Conservation (phyloP, 345 rosid species). For the Melaleuca alternifolia region DNA sequence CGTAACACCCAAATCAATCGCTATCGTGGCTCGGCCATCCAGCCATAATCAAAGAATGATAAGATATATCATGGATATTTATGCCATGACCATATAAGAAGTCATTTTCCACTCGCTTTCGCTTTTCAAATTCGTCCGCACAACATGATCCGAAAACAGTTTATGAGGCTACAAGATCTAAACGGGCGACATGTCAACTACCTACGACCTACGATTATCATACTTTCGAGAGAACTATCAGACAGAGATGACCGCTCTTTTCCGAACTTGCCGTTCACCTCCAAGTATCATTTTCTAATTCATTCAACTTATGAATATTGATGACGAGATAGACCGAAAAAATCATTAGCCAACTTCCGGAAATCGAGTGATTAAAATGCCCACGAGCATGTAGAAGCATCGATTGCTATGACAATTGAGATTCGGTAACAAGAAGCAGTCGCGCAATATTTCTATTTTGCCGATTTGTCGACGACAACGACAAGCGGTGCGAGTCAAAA, state of each 20-base stretch:
- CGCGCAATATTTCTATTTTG: neutral
- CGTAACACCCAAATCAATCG: neutral
- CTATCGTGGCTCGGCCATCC: neutral
- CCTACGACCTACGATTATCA: neutral
- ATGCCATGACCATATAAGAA: neutral
- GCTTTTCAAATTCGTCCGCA: neutral
- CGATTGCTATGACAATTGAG: neutral
- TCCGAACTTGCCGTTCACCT: neutral
- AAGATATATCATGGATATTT: too few species aligned
- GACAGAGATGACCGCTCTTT: neutral
- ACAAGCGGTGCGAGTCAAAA: neutral
- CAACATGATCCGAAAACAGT: rapidly evolving
- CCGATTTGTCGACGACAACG: neutral
- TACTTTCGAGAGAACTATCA: neutral
- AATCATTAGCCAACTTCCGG: neutral
- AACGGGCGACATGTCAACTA: rapidly evolving
- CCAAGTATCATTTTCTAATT: neutral
- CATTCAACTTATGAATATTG: neutral
- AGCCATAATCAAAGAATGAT: neutral
- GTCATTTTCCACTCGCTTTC: neutral
- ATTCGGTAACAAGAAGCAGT: neutral
- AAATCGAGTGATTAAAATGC: neutral
- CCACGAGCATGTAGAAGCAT: neutral
- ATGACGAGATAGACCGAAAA: neutral
- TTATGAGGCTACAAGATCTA: neutral